These are phyloP conservation scores for Lyophyllum decastes DNA, from an alignment of 768 basidiomycete species.

Conservation along the genomic window DNA sequence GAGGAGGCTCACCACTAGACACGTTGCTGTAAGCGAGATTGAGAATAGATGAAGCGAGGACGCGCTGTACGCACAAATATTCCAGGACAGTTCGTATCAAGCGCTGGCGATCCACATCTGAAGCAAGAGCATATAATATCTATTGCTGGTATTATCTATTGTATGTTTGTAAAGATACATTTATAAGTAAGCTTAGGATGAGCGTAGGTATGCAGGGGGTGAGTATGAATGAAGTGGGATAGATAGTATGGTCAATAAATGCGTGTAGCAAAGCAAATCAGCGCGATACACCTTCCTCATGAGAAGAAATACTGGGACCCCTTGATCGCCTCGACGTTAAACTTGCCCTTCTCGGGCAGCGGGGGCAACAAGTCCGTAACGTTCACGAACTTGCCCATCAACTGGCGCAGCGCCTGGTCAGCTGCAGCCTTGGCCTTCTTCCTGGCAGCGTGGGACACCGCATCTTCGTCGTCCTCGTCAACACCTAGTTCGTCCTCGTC, in stretches of 20 bases:
- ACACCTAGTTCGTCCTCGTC: slow-evolving; percentile 22
- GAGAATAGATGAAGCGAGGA: slow-evolving; percentile 15
- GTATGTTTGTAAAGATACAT: slow-evolving; percentile 10
- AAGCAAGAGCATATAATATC: not conserved
- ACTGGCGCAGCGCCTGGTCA: slow-evolving; percentile 23
- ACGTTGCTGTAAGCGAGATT: slow-evolving; percentile 8
- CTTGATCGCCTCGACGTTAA: slow-evolving; percentile 82
- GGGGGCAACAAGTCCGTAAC: slow-evolving; percentile 78
- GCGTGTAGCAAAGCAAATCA: not conserved
- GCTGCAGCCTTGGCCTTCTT: slow-evolving; percentile 24
- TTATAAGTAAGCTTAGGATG: slow-evolving; percentile 3
- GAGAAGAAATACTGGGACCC: slow-evolving; percentile 93
- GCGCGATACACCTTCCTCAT: slow-evolving; percentile 31
- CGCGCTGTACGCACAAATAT: not conserved
- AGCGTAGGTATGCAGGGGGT: not conserved
- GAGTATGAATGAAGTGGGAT: not conserved
- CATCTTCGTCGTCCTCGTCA: slow-evolving; percentile 23
- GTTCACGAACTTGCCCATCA: slow-evolving; percentile 68
- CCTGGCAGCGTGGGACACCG: slow-evolving; percentile 11
- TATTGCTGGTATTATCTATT: slow-evolving; percentile 1
- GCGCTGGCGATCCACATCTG: not conserved
- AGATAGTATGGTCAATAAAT: not conserved
- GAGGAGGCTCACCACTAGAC: slow-evolving; percentile 31
- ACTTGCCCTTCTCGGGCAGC: slow-evolving; percentile 81
- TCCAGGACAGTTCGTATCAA: not conserved